Base-by-base conservation (phyloP, 495 filamentous ascomycete species). In the Mytilinidion resinicola region DNA sequence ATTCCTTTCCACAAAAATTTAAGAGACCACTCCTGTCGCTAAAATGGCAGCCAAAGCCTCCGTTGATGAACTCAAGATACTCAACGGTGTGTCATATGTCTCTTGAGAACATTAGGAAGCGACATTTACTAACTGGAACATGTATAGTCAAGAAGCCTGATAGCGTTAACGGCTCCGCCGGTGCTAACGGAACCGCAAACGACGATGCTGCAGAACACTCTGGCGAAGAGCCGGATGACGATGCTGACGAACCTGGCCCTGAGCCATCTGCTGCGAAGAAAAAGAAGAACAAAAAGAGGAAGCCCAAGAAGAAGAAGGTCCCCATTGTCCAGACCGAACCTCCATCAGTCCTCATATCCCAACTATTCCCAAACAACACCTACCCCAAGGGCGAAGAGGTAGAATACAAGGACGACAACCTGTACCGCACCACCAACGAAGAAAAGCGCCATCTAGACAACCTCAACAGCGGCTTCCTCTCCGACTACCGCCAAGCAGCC, bases 401-500 rank as follows among this genome's bases (percentile, higher is more conserved):
- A 53, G 71, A 72, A 17, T 82, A 84, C 68, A 55, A 64, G 21
- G 68, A 77, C 51, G 77, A 82, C 1, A 84, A 84, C 57, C 70
- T 70, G 7, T 76, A 72, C 53, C 79, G 83, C 35, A 85, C 82
- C 4, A 84, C 83, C 1, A 78, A 63, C 53, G 82, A 82, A 61
- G 83, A 86, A 67, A 70, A 74, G 37, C 76, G 82, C n/a, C 74
- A 82, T 59, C 64, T 80, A 14, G 74, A 78, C 56, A 68, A 75
- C 47, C 73, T 79, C 67, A 80, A 85, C 57, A 72, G 78, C n/a
- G 74, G 73, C 35, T 82, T 80, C 60, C 70, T 85, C 20, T 74
- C 72, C 12, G 75, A 85, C 51, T 86, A 85, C 58, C 79, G 82
- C 15, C 79, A 82, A 59, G 83, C 74, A 5, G 82, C 81, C 2